Base-by-base conservation (phyloP, 2,329 filamentous ascomycete genomes). In the Huntiella decipiens region DNA sequence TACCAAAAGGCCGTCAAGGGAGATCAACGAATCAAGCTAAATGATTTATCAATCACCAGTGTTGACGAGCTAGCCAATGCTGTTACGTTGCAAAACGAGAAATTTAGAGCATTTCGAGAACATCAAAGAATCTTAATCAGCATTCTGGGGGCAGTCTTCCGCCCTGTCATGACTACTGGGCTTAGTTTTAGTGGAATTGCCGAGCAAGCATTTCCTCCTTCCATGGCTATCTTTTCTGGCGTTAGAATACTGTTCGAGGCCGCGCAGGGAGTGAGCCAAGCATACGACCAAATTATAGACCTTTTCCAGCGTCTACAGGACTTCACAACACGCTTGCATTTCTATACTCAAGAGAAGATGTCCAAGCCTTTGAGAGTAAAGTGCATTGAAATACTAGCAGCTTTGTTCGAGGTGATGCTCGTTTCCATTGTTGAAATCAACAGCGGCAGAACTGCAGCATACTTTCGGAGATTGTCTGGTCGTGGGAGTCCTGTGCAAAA, bases 331-430 rank as follows among this genome's bases (percentile, higher is more conserved):
- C 57, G 65, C 12, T 51, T 67, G 5, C 57, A 60, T 12, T 60
- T 66, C 15, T 67, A 68, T 38, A 52, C 62, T 5, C 57, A 58
- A 15, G 55, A 63, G 17, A 46, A 56, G 10, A 57, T 68, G 50
- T 65, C 63, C 0, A 38, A 50, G 0, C 56, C 62, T 15, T 54
- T 67, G 3, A 54, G 59, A 10, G 53, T 58, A 12, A 66, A 67
- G 46, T 54, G 67, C 3, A 59, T 61, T 11, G 55, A 58, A 2
- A 65, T 68, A 5, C 56, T 69, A 2, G 61, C 61, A 0, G 59
- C 63, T 1, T 49, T 69, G 0, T 64, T 69, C 33, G 61, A 68
- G 47, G 62, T 68, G 3, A 59, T 69, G 28, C 58, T 67, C 6
- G 52, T 66, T 1, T 61, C 66, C 0, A 59, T 59, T 13, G 63